A percentile compares a stretch with the other conserved stretches of the same genome.
Conservation (phyloP, 73 alveolate species). For the Uronychia binucleata region DNA sequence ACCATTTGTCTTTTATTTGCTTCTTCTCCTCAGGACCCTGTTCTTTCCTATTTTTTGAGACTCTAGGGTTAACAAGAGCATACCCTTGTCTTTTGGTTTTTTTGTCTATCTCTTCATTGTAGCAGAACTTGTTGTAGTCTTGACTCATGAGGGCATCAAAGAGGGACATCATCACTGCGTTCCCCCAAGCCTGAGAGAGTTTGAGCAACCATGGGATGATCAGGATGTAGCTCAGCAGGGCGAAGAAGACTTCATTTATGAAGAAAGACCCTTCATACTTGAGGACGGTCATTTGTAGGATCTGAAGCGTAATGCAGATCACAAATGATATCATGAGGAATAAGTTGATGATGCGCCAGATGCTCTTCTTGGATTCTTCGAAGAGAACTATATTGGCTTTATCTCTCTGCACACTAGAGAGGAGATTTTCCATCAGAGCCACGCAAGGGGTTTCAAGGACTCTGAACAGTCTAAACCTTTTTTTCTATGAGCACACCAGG, state of each 20-base stretch:
- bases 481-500: conserved; percentile 2
- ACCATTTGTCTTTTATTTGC: conserved; percentile 6
- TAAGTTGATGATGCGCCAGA: conserved; percentile 5
- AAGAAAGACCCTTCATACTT: neutral
- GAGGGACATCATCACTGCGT: conserved; percentile 37
- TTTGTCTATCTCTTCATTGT: neutral
- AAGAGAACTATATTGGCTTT: conserved; percentile 10
- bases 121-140: conserved; percentile 33
- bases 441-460: conserved; percentile 47
- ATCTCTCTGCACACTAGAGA: conserved; percentile 8
- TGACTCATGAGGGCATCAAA: conserved; percentile 18
- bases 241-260: conserved; percentile 19
- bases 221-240: conserved; percentile 14
- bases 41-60: neutral
- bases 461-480: conserved; percentile 15
- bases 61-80: neutral
- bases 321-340: conserved; percentile 1
- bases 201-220: conserved; percentile 22
- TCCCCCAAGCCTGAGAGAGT: conserved; percentile 49
- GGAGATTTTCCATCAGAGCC: conserved; percentile 23
- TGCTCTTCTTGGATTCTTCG: conserved; percentile 7
- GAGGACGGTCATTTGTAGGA: neutral
- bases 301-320: conserved; percentile 6
- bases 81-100: neutral
- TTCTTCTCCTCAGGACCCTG: neutral